Evolutionary conservation across 169 alveolate genomes (phyloP), one percentile per base, ranked within the genome.

Genomic region (Toxoplasma gondii): DNA sequence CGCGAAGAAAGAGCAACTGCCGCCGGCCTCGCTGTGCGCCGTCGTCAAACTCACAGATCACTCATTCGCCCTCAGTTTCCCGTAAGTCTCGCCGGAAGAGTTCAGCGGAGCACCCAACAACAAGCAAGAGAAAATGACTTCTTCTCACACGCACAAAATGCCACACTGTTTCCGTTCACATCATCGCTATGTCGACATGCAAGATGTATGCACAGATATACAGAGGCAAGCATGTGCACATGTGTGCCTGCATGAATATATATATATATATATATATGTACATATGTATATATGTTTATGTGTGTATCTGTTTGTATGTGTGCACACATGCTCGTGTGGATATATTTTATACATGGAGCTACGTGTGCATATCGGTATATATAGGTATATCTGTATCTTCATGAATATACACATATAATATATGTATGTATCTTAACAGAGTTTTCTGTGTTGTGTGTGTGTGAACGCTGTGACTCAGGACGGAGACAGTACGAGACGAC

Each of bases 1-100:
- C 38, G 67, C 53, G 67, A 43, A 38, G 90, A 82, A 82, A 7
- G 41, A 44, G 67, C 90, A 82, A 36, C 90, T 82, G 69, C 90
- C 90, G 38, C 19, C 53, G 12, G 90, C 90, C 67, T 22, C n/a
- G 19, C 90, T 36, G 36, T 82, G 90, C 36, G 90, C 90, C 12
- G 90, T 82, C 38, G 67, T 82, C 36, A 82, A 82, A 49, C 90
- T 82, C 34, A 82, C 67, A 1, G 90, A 82, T 24, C 90, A 82
- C 64, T 82, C 90, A 4, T 82, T 82, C 36, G 69, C 90, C 5
- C 64, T 82, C 1, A 44, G 38, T 44, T 82, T 82, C 38, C 53
- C 7, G 90, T 82, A 27, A 82, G 88, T 69, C 39, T 69, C 39
- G 5, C 82, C 39, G 17, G 34, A 31, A 17, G 78, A n/a, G n/a